Percentiles rank a stretch among this genome's conserved stretches.
Evolutionary conservation across 805 yeast species (phyloP).

Genomic region (Metschnikowia gruessii): DNA sequence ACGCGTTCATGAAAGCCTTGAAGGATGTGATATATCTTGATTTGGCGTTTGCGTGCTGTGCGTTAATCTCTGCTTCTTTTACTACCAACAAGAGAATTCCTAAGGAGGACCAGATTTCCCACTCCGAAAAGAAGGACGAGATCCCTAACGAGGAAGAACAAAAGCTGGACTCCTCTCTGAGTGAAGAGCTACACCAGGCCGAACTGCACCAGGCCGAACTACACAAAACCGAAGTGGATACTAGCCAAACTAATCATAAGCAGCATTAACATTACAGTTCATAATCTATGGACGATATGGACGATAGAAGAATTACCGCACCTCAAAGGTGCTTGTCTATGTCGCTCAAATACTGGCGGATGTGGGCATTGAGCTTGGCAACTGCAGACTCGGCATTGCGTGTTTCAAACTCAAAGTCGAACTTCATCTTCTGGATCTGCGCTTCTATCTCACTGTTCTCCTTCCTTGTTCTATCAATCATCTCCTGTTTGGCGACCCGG

Average conservation of each 20-base stretch:
- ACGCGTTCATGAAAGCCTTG: constrained; percentile 23
- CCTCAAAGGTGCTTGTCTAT: constrained; percentile 34
- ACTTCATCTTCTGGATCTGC: constrained; percentile 36
- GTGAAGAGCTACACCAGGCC: neutral
- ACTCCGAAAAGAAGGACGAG: constrained; percentile 3
- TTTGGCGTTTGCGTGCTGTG: constrained; percentile 17
- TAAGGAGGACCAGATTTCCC: constrained; percentile 11
- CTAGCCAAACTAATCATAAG: neutral
- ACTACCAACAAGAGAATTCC: constrained; percentile 19
- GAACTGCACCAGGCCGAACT: neutral
- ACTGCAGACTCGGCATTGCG: constrained; percentile 53
- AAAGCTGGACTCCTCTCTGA: neutral
- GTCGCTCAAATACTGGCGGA: constrained; percentile 51
- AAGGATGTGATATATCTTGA: constrained; percentile 19
- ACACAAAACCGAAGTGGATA: too few species aligned
- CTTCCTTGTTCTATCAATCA: constrained; percentile 46
- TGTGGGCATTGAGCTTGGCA: constrained; percentile 52
- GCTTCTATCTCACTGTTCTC: constrained; percentile 45
- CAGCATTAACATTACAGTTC: neutral
- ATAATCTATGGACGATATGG: too few species aligned
- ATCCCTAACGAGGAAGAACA: neutral
- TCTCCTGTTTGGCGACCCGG: constrained; percentile 46
- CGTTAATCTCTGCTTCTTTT: constrained; percentile 14
- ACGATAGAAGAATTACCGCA: too few species aligned
- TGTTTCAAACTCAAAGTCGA: constrained; percentile 50